phyloP scores from a whole-genome alignment of 768 basidiomycete genomes.

The Dioszegia aurantiaca region DNA sequence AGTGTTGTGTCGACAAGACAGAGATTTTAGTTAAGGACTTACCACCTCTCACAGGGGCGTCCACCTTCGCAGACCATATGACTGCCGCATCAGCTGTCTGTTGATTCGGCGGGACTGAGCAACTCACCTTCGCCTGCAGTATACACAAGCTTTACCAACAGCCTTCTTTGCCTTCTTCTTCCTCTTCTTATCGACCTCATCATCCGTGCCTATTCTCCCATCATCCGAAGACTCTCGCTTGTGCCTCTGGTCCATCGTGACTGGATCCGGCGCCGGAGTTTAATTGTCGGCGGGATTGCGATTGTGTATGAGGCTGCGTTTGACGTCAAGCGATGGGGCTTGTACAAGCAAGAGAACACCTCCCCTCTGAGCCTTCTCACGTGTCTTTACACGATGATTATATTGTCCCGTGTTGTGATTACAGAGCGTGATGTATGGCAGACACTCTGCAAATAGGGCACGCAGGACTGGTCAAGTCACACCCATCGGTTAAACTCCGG shows the following conservation, averaged over 20 bases:
- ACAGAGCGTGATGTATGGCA: too few relatives aligned
- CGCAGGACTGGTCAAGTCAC: too few relatives aligned
- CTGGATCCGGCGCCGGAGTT: not conserved
- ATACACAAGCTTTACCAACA: slow-evolving; percentile 81
- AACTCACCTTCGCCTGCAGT: slow-evolving; percentile 71
- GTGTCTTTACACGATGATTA: too few relatives aligned
- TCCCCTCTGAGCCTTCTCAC: too few relatives aligned
- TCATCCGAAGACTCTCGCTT: slow-evolving; percentile 12
- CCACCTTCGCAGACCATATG: slow-evolving; percentile 53
- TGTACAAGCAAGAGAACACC: too few relatives aligned
- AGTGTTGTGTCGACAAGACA: slow-evolving; percentile 5
- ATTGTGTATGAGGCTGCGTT: too few relatives aligned
- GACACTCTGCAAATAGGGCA: too few relatives aligned
- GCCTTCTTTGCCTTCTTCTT: slow-evolving; percentile 41
- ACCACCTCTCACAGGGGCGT: slow-evolving; percentile 87
- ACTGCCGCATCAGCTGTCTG: slow-evolving; percentile 24
- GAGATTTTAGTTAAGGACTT: slow-evolving; percentile 50
- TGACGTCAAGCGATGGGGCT: too few relatives aligned
- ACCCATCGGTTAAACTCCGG: too few relatives aligned
- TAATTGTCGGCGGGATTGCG: not conserved
- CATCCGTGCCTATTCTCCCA: slow-evolving; percentile 4
- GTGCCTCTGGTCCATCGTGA: not conserved
- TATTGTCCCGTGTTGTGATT: too few relatives aligned
- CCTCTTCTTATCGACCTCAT: slow-evolving; percentile 17
- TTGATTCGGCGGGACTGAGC: not conserved